These are phyloP conservation scores for Termitomyces sp. DNA, from an alignment of 768 basidiomycete genomes.

Conservation along the genomic window DNA sequence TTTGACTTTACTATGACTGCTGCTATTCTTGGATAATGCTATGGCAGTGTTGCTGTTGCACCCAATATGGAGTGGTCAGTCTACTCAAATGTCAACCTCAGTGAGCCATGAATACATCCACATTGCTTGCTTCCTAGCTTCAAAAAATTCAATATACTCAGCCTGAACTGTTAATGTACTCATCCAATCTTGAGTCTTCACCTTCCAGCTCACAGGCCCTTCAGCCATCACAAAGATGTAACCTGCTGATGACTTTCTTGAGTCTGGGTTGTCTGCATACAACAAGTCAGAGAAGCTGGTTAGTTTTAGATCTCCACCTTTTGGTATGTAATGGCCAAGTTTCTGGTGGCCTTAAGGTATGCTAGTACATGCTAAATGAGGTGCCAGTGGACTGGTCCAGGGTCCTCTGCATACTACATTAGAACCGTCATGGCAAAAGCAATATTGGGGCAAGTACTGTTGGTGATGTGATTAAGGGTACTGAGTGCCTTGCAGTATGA, in stretches of 20 bases:
- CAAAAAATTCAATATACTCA: background rate
- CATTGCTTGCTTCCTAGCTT: background rate
- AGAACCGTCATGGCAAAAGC: too few species aligned
- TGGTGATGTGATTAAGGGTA: too few species aligned
- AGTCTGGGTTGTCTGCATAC: background rate
- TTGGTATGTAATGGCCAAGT: too few species aligned
- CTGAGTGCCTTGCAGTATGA: too few species aligned
- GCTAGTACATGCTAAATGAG: background rate
- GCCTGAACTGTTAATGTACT: background rate
- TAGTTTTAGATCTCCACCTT: too few species aligned
- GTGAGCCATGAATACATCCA: background rate
- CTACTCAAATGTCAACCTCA: background rate
- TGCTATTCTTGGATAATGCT: background rate
- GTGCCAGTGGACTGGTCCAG: background rate
- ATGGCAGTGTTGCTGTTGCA: background rate
- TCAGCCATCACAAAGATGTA: too few species aligned
- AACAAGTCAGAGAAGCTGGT: background rate
- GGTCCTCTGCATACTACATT: background rate
- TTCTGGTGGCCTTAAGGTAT: too few species aligned
- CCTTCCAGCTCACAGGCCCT: too few species aligned
- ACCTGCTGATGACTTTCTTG: background rate
- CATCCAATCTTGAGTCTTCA: background rate
- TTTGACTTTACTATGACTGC: background rate
- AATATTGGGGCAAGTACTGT: too few species aligned
- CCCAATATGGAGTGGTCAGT: background rate